A percentile compares a stretch with the other conserved stretches of the same genome.
phyloP scores from a whole-genome alignment of 2,329 filamentous ascomycete species.

The Talaromyces sp. region DNA sequence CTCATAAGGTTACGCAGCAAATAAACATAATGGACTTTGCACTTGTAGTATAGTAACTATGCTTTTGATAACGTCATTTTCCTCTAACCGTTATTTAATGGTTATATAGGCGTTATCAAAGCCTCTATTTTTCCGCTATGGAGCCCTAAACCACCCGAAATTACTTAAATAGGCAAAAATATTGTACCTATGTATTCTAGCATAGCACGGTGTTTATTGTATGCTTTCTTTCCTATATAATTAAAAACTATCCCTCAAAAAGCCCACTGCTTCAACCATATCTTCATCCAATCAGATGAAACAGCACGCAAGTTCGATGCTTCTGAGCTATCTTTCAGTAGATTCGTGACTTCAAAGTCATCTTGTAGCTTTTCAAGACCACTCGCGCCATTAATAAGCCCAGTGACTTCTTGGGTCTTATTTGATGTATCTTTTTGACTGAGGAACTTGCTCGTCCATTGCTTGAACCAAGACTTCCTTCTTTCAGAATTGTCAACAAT shows the following conservation, averaged over 20 bases:
- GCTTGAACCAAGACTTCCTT: background rate
- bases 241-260: background rate
- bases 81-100: no score
- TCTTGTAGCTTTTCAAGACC: background rate
- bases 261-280: slow-evolving; percentile 15
- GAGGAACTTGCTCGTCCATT: background rate
- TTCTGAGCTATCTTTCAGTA: slow-evolving; percentile 13
- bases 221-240: no score
- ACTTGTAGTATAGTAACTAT: no score
- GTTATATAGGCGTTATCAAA: no score
- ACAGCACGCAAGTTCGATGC: slow-evolving; percentile 6
- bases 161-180: slow-evolving; percentile 1
- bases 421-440: background rate
- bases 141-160: background rate
- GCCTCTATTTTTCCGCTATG: no score
- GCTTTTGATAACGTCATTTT: no score
- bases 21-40: no score
- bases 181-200: background rate
- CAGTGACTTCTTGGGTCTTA: background rate
- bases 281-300: slow-evolving; percentile 11
- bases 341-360: slow-evolving; percentile 7
- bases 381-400: background rate
- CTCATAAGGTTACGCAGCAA: no score
- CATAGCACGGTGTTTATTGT: no score
- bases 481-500: background rate